Base-by-base conservation (phyloP, 371 early-diverging fungal genomes). In the Mucor ambiguus region DNA sequence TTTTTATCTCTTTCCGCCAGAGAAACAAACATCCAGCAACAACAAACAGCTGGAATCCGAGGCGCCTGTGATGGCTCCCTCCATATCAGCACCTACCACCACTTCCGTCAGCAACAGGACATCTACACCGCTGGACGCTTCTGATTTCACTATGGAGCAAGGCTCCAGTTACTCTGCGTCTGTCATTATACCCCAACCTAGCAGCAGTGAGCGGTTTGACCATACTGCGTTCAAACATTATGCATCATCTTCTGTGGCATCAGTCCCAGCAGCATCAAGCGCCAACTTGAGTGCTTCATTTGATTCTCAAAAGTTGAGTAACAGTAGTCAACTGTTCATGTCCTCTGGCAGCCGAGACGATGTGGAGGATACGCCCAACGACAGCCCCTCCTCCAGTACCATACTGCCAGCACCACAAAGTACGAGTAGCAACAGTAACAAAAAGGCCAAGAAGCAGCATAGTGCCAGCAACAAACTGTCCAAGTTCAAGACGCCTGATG, bases 1-100 rank as follows among this genome's bases (percentile, higher is more conserved):
- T 4, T 77, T 81, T 32, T 95, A 94, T 69, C 73, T 94, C 4
- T 95, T 93, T 60, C 93, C 94, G 18, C 85, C 88, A 52, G 83
- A 81, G 66, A 74, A 74, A 44, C 26, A 58, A 37, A 12, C 52
- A 12, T 35, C 61, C 35, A 68, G 3, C 37, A 33, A 9, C 9
- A 33, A 33, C 33, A 35, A 68, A 20, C 59, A 52, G 44, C 3
- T 56, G 4, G 61, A 60, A 32, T 14, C 52, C 4, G 20, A 28
- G 10, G 4, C 16, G 10, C 1, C 16, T 41, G 56, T 67, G 44
- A 29, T 46, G n/a, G 26, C 56, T 4, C 28, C 22, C 3, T 67
- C 71, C 2, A 33, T n/a, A 1, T 71, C 70, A 20, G 37, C 66
- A 6, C 60, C 67, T 12, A 54, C 66, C 1, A 29, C 63, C 1